Evolutionary conservation across 1,284 basidiomycete genomes (phyloP).

Genomic region (Moesziomyces parantarcticus): DNA sequence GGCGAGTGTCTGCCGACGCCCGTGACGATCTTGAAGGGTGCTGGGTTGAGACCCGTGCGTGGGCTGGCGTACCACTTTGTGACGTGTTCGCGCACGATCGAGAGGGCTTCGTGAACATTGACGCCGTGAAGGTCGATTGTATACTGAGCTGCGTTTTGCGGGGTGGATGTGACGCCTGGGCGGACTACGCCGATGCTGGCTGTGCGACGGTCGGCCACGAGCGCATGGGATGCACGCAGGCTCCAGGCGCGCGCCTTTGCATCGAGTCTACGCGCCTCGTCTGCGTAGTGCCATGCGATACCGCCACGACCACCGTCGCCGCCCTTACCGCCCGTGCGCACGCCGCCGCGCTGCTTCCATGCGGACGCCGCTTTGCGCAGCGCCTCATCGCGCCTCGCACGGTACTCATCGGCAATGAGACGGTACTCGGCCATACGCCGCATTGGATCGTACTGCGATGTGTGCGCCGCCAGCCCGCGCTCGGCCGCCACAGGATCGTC

Average conservation of each 20-base stretch:
- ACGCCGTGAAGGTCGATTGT: conserved; percentile 68
- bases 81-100: conserved; percentile 64
- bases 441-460: conserved; percentile 30
- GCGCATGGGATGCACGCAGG: conserved; percentile 61
- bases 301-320: conserved; percentile 38
- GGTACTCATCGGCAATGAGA: conserved; percentile 57
- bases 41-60: conserved; percentile 15
- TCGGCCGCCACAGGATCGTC: conserved; percentile 31
- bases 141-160: conserved; percentile 25
- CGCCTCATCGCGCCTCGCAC: conserved; percentile 62
- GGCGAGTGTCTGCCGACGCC: conserved; percentile 67
- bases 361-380: conserved; percentile 60
- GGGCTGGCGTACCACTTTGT: conserved; percentile 59
- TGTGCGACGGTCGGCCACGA: conserved; percentile 63
- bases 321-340: conserved; percentile 29
- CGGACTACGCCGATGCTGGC: conserved; percentile 34
- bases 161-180: conserved; percentile 5
- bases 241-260: conserved; percentile 65
- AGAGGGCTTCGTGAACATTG: conserved; percentile 66
- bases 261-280: conserved; percentile 66
- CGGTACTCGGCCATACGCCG: conserved; percentile 49
- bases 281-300: conserved; percentile 63
- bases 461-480: conserved; percentile 26
- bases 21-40: conserved; percentile 67
- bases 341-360: conserved; percentile 45